Conservation (phyloP, 805 yeast species). For the Brettanomyces custersianus region DNA sequence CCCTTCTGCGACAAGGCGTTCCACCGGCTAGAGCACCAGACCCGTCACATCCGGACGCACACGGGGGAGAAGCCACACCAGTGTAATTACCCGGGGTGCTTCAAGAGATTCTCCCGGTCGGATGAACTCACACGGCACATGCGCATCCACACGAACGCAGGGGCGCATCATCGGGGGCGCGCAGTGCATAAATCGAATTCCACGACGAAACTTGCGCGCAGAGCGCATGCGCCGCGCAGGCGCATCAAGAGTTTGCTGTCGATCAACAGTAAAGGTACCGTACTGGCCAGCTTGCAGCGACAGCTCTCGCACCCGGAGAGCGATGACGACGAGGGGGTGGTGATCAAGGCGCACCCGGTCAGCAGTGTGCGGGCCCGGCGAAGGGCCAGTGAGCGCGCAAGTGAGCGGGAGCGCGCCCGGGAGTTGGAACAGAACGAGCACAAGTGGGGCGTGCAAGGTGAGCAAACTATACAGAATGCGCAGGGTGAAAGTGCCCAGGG, state of each 20-base stretch:
- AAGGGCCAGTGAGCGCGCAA: neutral
- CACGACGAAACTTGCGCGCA: conserved; percentile 7
- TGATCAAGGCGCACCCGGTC: conserved; percentile 3
- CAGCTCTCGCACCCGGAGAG: conserved; percentile 1
- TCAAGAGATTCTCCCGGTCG: conserved; percentile 67
- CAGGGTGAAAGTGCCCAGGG: neutral
- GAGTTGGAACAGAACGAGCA: neutral
- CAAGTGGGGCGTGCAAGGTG: conserved; percentile 1
- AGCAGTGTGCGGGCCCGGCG: neutral
- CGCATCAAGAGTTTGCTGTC: neutral
- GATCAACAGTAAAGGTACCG: neutral
- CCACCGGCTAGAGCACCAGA: conserved; percentile 83
- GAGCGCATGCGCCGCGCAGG: conserved; percentile 7
- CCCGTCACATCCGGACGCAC: conserved; percentile 85
- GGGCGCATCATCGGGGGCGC: conserved; percentile 21
- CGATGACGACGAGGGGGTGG: conserved; percentile 9
- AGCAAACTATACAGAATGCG: neutral
- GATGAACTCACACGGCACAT: conserved; percentile 86
- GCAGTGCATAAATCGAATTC: conserved; percentile 8
- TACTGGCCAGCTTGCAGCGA: neutral
- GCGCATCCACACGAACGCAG: conserved; percentile 64
- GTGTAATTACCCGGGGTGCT: conserved; percentile 78
- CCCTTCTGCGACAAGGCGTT: conserved; percentile 80
- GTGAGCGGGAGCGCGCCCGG: too few species aligned
- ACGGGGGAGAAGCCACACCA: conserved; percentile 91